Base-by-base conservation (phyloP, 2,329 filamentous ascomycete genomes). In the Fusarium metavorans region DNA sequence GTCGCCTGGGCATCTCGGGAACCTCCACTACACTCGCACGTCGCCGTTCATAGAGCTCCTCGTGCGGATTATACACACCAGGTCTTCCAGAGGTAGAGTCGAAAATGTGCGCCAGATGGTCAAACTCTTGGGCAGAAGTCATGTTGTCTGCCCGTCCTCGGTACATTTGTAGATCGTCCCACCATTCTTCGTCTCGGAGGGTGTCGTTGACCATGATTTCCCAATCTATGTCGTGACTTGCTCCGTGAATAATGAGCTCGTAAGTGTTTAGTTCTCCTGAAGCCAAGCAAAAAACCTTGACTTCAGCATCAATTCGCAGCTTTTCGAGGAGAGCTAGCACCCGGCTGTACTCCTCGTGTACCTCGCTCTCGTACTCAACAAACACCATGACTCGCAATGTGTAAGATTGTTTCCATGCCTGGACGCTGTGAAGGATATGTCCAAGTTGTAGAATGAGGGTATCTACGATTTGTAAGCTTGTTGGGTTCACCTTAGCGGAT, bases 381-480 rank as follows among this genome's bases (percentile, higher is more conserved):
- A 97, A 97, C 0, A 97, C 94, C 64, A 93, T 90, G 5, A 97
- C 93, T 43, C 95, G 91, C 9, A 97, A 83, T 45, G 86, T 88
- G 80, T 94, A 97, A 0, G 88, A 88, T 62, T 89, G 90, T 77
- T 93, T 94, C 94, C 94, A 97, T 1, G 92, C 91, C 4, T 92
- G 92, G 0, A 97, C 94, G 2, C 93, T 97, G 73, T 93, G 90
- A 2, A 97, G 83, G 67, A 97, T 97, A 76, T 94, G 96, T 0
- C 95, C 95, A 11, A 97, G 87, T 77, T 97, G 94, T 5, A 97
- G 86, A 68, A 97, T 97, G n/a, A 97, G 86, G 0, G 94, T 92
- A 77, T 92, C 89, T 91, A 14, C 9, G 27, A 13, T 20, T 52
- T 41, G 68, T 78, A 27, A 74, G 73, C 34, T 54, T 68, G 20